Conservation (phyloP, 148 eudicot genomes). For the Vaccinium vitisidaea region DNA sequence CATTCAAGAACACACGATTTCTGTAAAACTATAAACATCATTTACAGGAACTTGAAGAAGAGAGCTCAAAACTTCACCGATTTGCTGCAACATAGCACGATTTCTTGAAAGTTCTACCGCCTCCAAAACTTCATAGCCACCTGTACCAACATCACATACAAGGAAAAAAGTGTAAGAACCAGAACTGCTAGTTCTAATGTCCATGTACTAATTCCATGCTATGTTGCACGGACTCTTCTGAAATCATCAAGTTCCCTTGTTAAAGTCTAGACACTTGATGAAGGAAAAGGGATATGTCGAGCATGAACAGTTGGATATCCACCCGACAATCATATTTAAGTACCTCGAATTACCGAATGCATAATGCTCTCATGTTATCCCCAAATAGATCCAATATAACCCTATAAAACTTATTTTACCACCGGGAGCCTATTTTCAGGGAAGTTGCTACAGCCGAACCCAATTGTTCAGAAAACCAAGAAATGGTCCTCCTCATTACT, state of each 20-base stretch:
- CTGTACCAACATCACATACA: background rate
- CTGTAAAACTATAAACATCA: background rate
- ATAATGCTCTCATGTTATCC: background rate
- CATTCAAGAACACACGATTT: background rate
- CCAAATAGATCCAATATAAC: background rate
- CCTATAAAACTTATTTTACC: no score
- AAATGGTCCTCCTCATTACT: background rate
- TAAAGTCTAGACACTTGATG: background rate
- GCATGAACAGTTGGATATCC: background rate
- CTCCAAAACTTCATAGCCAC: constrained; percentile 7
- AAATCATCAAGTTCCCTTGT: background rate
- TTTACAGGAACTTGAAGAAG: background rate
- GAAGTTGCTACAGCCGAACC: background rate
- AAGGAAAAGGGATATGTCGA: background rate
- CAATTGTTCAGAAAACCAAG: background rate
- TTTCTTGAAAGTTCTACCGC: background rate
- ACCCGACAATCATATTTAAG: background rate
- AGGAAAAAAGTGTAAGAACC: background rate
- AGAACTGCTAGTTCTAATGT: background rate
- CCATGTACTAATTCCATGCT: background rate
- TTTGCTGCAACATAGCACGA: background rate
- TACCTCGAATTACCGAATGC: background rate
- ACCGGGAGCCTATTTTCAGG: background rate
- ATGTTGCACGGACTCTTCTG: background rate
- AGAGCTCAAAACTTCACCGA: background rate